Conservation (phyloP, 2,329 filamentous ascomycete genomes). For the Penicillium sp. region DNA sequence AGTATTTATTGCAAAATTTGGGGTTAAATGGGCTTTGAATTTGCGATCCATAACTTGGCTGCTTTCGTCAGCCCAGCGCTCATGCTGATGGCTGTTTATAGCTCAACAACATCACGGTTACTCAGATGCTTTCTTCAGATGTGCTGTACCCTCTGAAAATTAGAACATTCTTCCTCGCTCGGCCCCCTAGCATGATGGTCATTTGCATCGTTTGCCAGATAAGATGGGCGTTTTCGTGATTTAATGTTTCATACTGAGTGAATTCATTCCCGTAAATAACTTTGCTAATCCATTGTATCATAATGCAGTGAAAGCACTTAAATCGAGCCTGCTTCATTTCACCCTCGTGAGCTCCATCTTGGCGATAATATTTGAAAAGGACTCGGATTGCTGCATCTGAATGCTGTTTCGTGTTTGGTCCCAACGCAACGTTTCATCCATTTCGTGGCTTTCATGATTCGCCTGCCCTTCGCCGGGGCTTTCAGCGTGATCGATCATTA, state of each 20-base stretch:
- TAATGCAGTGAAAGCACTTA: background rate
- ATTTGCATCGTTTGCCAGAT: background rate
- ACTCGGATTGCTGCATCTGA: slow-evolving; percentile 11
- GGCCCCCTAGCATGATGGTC: background rate
- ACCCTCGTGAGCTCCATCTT: slow-evolving; percentile 8
- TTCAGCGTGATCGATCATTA: background rate
- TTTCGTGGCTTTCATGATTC: slow-evolving; percentile 7
- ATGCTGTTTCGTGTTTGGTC: slow-evolving; percentile 11
- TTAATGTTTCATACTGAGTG: background rate
- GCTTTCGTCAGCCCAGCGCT: no score
- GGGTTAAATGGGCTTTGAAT: no score
- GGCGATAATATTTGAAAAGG: slow-evolving; percentile 13
- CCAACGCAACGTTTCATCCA: slow-evolving; percentile 20
- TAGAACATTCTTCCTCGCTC: background rate
- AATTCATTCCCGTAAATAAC: no score
- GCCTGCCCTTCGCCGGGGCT: background rate
- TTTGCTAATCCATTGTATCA: background rate
- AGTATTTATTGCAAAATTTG: no score
- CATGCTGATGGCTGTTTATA: no score
- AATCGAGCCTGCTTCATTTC: background rate
- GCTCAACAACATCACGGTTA: no score
- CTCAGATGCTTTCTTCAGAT: background rate
- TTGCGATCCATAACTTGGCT: no score
- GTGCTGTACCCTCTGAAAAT: no score
- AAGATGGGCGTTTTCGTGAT: background rate